Evolutionary conservation across 257 asterid genomes (phyloP), one percentile per base, ranked within the genome.

Genomic region (Avicennia marina): DNA sequence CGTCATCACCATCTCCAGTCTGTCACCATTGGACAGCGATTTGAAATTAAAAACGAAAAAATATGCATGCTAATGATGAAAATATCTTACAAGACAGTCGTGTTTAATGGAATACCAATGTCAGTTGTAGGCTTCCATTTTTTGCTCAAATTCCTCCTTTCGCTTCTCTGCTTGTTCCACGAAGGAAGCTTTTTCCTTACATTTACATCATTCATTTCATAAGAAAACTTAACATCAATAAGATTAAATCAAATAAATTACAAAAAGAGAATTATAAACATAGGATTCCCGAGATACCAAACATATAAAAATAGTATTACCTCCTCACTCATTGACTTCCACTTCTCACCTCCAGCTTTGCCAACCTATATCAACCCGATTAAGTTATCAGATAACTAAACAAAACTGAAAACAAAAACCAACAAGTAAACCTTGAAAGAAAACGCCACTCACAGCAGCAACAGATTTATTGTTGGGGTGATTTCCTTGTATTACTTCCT

Each of bases 401-500:
- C 7, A 40, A 15, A 54, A 29, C 20, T 11, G 4, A 16, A 21
- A 39, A 13, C 7, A 3, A 21, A 46, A 4, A 26, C 16, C 1
- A 3, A 11, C 7, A 46, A 2, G 6, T 2, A 1, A 6, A 19
- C 18, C 4, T 5, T 2, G 12, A 12, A 52, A 18, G 4, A 25
- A 17, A 42, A 24, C 16, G 49, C 2, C 12, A 72, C 83, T 72
- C 53, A 84, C 94, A 70, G 63, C 84, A 66, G 94, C 85, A 71
- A 85, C 90, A 1, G 88, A 77, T 65, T 85, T 85, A 74, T 80
- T 85, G 20, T 56, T 47, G 1, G 94, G 94, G 70, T 85, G 76
- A 21, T 69, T 48, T 77, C 81, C 70, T 85, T 82, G 82, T 65
- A 85, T 5, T 64, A 67, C 65, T 75, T 75, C 69, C 94, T 71